Evolutionary conservation across 2,329 filamentous ascomycete genomes (phyloP), one percentile per base, ranked within the genome.

Genomic region (Dothideomycetes sp.): DNA sequence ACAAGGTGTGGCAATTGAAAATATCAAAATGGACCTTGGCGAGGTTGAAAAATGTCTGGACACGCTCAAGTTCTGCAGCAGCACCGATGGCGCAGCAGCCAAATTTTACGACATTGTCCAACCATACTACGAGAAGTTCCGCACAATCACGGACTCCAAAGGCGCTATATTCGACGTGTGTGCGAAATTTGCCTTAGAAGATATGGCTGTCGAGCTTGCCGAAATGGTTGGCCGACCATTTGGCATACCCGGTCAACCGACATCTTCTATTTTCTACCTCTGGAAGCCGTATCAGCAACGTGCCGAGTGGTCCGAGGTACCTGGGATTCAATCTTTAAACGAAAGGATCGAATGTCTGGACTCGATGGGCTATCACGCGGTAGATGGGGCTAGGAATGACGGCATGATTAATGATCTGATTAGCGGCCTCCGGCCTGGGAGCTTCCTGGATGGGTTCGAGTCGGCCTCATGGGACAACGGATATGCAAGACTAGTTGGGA

Each of bases 351-450:
- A 33, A 16, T 34, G 30, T 15, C 17, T n/a, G 5, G 18, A 11
- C 14, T 33, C 18, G 30, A 31, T 24, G 27, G 27, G 33, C 27
- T 40, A 34, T 32, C 38, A 40, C 14, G 16, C 32, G 3, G 36
- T 40, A 10, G 38, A 40, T 12, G 38, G 38, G 17, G 18, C 36
- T 14, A 40, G 24, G 15, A 40, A 40, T 12, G 38, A 40, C 15
- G 38, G 38, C 10, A 40, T 31, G 32, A 17, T 40, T 10, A 24
- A 40, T 19, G 33, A 36, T n/a, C 17, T 40, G 14, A 9, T 40
- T 10, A 40, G 38, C 19, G 24, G 7, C 18, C 19, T 31, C 4
- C 38, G 33, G 15, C 33, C 38, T 4, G 38, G 38, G 4, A 24
- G 31, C 8, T 36, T 40, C 18, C 18, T 40, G 8, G 17, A 32